Conservation (phyloP, 2,329 filamentous ascomycete genomes). For the Talaromyces sp. region DNA sequence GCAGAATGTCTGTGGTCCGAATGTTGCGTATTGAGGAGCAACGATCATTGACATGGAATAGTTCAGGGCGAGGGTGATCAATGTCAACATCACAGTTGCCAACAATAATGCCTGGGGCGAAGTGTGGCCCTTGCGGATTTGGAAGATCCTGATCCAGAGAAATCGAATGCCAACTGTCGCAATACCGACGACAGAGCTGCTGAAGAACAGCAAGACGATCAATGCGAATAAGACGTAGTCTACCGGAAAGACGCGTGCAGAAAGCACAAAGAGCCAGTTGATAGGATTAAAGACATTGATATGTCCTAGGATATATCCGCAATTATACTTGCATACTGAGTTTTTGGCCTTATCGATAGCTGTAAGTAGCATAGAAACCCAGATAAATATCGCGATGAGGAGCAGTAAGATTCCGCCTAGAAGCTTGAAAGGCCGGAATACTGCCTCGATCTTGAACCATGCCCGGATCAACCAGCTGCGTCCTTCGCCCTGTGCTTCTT, state of each 20-base stretch:
- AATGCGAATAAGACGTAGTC: slow-evolving; percentile 89
- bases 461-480: slow-evolving; percentile 66
- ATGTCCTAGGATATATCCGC: slow-evolving; percentile 84
- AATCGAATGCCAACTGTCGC: slow-evolving; percentile 89
- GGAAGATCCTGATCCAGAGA: slow-evolving; percentile 91
- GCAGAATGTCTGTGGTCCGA: slow-evolving; percentile 92
- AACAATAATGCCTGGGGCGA: slow-evolving; percentile 88
- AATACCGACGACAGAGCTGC: slow-evolving; percentile 80
- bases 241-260: slow-evolving; percentile 79
- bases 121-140: slow-evolving; percentile 82
- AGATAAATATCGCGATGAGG: slow-evolving; percentile 69
- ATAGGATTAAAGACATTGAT: slow-evolving; percentile 93
- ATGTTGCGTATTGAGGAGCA: slow-evolving; percentile 93
- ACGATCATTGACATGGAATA: slow-evolving; percentile 89
- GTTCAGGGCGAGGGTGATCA: slow-evolving; percentile 87
- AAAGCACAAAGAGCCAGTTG: slow-evolving; percentile 82
- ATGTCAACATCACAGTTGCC: slow-evolving; percentile 82
- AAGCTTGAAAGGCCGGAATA: slow-evolving; percentile 86
- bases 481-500: slow-evolving; percentile 65
- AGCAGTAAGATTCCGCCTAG: slow-evolving; percentile 78
- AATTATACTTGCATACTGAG: slow-evolving; percentile 83
- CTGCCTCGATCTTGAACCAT: slow-evolving; percentile 76
- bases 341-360: slow-evolving; percentile 95
- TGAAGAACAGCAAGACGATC: slow-evolving; percentile 82
- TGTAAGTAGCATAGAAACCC: slow-evolving; percentile 91